A percentile compares a stretch with the other conserved stretches of the same genome.
Conservation (phyloP, 139 green algal species). For the Chlamydomonas eustigma region DNA sequence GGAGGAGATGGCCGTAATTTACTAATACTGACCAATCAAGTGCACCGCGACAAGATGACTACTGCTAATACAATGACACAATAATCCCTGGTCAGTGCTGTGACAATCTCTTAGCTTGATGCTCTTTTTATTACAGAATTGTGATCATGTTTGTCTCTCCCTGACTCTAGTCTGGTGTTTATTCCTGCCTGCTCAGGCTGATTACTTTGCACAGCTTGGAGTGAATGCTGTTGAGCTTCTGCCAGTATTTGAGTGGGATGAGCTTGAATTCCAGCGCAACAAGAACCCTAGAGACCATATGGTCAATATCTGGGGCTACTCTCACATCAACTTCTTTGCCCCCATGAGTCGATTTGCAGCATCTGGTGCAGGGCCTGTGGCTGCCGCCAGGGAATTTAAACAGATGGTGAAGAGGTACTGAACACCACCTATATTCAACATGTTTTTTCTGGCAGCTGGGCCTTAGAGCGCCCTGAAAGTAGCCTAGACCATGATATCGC, state of each 20-base stretch:
- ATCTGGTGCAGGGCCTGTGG: slow-evolving; percentile 41
- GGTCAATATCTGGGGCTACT: slow-evolving; percentile 93
- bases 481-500: no score
- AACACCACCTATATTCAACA: neutral
- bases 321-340: slow-evolving; percentile 81
- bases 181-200: slow-evolving; percentile 24
- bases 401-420: slow-evolving; percentile 25
- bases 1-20: no score
- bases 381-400: slow-evolving; percentile 84
- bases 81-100: no score
- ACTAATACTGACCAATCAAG: no score
- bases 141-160: no score
- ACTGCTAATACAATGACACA: no score
- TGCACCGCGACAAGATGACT: no score
- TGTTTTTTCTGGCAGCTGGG: neutral
- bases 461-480: no score
- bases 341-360: slow-evolving; percentile 75
- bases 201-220: slow-evolving; percentile 71
- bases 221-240: slow-evolving; percentile 90
- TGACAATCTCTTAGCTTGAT: no score
- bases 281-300: slow-evolving; percentile 71
- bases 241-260: slow-evolving; percentile 92
- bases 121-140: no score
- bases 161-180: no score
- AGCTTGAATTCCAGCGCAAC: slow-evolving; percentile 85